Percentiles rank a stretch among this genome's conserved stretches.
Conservation (phyloP, 2,329 filamentous ascomycete species). For the Botryosphaeria agaves region DNA sequence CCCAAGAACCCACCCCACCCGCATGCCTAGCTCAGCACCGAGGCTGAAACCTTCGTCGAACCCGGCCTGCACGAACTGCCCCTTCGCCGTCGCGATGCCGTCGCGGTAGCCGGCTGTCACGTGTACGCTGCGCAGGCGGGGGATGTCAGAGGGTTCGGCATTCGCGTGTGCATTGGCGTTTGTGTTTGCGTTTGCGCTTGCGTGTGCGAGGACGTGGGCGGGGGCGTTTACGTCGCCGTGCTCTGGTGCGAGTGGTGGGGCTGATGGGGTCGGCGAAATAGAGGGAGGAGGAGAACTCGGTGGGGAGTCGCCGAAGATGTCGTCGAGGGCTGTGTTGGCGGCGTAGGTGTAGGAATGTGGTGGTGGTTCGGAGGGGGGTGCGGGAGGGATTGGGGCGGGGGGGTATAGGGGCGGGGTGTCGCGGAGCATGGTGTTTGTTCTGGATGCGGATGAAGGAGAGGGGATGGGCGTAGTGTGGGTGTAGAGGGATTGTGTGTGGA, state of each 20-base stretch:
- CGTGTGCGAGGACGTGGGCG: too few species aligned
- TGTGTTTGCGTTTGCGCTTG: slow-evolving; percentile 3
- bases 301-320: slow-evolving; percentile 26
- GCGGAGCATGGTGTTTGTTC: too few species aligned
- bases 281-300: slow-evolving; percentile 18
- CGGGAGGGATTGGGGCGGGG: too few species aligned
- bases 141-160: slow-evolving; percentile 50
- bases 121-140: slow-evolving; percentile 57
- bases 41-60: slow-evolving; percentile 85
- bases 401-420: too few species aligned
- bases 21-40: slow-evolving; percentile 62
- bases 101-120: slow-evolving; percentile 81
- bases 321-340: slow-evolving; percentile 20
- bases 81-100: slow-evolving; percentile 63
- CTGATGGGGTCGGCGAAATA: slow-evolving; percentile 1
- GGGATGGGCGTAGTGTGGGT: too few species aligned
- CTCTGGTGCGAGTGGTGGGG: too few species aligned
- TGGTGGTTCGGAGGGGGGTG: too few species aligned
- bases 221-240: too few species aligned
- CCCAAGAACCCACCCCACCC: slow-evolving; percentile 59
- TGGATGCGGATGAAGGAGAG: too few species aligned
- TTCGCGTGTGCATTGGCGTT: slow-evolving; percentile 14
- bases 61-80: slow-evolving; percentile 58
- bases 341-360: too few species aligned
- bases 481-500: too few species aligned